Base-by-base conservation (phyloP, 2,329 filamentous ascomycete species). In the Alternaria viburni region DNA sequence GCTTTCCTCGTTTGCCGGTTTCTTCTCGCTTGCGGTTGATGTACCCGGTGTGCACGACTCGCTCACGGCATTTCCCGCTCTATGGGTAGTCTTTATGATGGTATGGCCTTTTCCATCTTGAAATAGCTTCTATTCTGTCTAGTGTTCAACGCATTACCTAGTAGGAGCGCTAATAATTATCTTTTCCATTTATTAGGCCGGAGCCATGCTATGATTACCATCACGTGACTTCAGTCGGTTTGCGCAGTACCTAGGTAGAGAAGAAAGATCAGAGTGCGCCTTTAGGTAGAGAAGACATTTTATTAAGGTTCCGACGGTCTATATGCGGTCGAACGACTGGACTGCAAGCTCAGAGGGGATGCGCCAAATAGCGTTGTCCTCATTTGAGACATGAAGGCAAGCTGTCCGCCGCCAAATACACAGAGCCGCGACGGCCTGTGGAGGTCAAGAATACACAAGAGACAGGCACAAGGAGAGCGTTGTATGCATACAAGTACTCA, bases 321-420 rank as follows among this genome's bases (percentile, higher is more conserved):
- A 36, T 36, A n/a, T 36, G 15, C 15, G 0, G 15, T n/a, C 15
- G 3, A 36, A n/a, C 1, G 4, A 36, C 0, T 0, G 32, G 32
- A 36, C 7, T 36, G 15, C 32, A 36, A 36, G 32, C n/a, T 36
- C 15, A 36, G 15, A 36, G 5, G 1, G 1, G 7, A n/a, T 15
- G 6, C 1, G 0, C 13, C 3, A 36, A 36, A 15, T n/a, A n/a
- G 32, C 8, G 32, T 36, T 36, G 32, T 0, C 32, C 32, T 36
- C 32, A 9, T 9, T 25, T 5, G 21, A 5, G 4, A 6, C 5
- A 23, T 23, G 21, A 5, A 6, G 5, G 21, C 21, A 23, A 23
- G 21, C 21, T 23, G 21, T 6, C 21, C 5, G 21, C 5, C 21
- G 21, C 21, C 5, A 23, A 21, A 21, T 3, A 4, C 21, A 21